These are phyloP conservation scores for Nicotiana paniculata DNA, from an alignment of 257 asterid genomes.

Conservation along the genomic window DNA sequence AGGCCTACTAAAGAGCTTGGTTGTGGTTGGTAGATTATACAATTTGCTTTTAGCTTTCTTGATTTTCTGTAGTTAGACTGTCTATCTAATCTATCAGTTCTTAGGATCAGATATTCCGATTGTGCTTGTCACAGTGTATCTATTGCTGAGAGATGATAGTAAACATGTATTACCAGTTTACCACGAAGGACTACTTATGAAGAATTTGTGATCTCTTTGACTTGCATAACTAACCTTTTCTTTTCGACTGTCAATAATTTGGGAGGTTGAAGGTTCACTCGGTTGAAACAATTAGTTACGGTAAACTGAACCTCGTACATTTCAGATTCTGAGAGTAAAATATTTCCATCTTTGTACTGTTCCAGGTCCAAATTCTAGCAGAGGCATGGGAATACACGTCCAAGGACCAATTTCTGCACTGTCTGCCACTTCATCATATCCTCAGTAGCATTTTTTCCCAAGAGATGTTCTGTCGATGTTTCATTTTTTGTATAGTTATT, in stretches of 20 bases:
- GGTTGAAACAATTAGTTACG: background rate
- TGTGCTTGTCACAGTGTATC: background rate
- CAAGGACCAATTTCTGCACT: constrained; percentile 64
- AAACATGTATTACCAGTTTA: too few relatives aligned
- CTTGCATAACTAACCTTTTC: too few relatives aligned
- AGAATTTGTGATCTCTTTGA: too few relatives aligned
- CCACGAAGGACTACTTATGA: too few relatives aligned
- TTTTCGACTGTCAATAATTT: too few relatives aligned
- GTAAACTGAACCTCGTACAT: background rate
- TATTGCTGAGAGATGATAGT: too few relatives aligned
- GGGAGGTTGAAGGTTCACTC: too few relatives aligned
- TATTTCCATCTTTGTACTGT: background rate
- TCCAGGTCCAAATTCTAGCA: constrained; percentile 75
- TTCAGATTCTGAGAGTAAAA: background rate
- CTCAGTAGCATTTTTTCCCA: constrained; percentile 12
- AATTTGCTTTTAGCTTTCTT: background rate
- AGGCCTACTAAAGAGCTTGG: background rate
- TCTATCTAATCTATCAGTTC: background rate
- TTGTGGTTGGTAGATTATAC: background rate
- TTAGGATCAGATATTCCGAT: background rate
- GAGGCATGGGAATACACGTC: constrained; percentile 74
- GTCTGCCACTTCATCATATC: constrained; percentile 93
- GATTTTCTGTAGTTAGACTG: background rate
- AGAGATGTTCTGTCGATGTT: background rate
- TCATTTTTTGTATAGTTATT: background rate